These are phyloP conservation scores for Cercophora scortea DNA, from an alignment of 495 filamentous ascomycete species.

Conservation along the genomic window DNA sequence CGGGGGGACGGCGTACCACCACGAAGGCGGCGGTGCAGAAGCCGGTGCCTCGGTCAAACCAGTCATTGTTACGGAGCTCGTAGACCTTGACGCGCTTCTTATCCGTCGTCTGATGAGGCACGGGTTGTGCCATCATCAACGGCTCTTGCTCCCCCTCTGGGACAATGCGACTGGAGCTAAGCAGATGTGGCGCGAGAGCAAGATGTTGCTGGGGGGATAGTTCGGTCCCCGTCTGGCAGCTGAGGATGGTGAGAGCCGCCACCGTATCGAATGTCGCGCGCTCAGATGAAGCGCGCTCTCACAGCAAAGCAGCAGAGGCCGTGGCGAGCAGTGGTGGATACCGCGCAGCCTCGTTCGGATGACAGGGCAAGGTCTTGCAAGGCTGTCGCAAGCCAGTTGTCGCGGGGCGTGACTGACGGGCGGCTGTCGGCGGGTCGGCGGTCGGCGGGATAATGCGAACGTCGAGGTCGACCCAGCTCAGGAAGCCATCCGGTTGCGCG, in stretches of 20 bases:
- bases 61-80: conserved; percentile 96
- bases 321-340: too few species aligned
- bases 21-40: conserved; percentile 79
- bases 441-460: too few species aligned
- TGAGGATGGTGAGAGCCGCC: conserved; percentile 40
- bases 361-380: too few species aligned
- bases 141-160: conserved; percentile 33
- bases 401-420: too few species aligned
- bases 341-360: too few species aligned
- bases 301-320: neutral
- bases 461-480: too few species aligned
- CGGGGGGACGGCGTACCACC: conserved; percentile 51
- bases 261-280: conserved; percentile 26
- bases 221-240: conserved; percentile 34
- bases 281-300: conserved; percentile 23
- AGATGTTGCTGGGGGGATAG: conserved; percentile 36
- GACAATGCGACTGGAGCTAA: conserved; percentile 23
- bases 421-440: too few species aligned
- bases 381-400: too few species aligned
- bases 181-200: conserved; percentile 32
- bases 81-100: conserved; percentile 99
- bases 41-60: conserved; percentile 95
- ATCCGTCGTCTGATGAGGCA: conserved; percentile 73
- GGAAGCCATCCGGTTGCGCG: too few species aligned
- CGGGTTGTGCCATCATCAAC: conserved; percentile 78